Evolutionary conservation across 1,284 basidiomycete genomes (phyloP).

Genomic region (Ceratobasidium theobromae): DNA sequence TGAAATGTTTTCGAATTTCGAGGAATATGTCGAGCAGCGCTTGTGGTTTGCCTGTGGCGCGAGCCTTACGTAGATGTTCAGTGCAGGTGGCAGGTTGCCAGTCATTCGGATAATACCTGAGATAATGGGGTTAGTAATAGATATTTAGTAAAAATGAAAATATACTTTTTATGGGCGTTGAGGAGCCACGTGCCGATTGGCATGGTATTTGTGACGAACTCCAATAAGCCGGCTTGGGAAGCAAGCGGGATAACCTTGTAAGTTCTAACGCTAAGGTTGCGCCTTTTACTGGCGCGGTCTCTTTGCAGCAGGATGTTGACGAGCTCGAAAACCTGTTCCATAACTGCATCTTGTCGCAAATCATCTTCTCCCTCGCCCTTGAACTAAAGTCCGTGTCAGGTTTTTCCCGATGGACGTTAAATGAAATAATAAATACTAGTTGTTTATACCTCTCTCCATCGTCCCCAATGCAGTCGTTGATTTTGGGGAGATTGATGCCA

Average conservation of each 20-base stretch:
- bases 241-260: slow-evolving; percentile 91
- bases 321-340: slow-evolving; percentile 96
- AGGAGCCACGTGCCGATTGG: slow-evolving; percentile 67
- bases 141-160: slow-evolving; percentile 2
- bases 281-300: slow-evolving; percentile 74
- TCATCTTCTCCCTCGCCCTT: slow-evolving; percentile 91
- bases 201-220: slow-evolving; percentile 85
- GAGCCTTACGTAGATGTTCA: slow-evolving; percentile 27
- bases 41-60: slow-evolving; percentile 28
- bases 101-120: slow-evolving; percentile 49
- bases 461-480: slow-evolving; percentile 68
- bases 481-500: slow-evolving; percentile 84
- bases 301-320: slow-evolving; percentile 76
- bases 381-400: slow-evolving; percentile 58
- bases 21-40: slow-evolving; percentile 48
- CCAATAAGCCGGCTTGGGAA: slow-evolving; percentile 79
- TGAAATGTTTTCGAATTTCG: slow-evolving; percentile 58
- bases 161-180: slow-evolving; percentile 61
- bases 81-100: slow-evolving; percentile 25
- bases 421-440: slow-evolving; percentile 57
- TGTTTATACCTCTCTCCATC: slow-evolving; percentile 76
- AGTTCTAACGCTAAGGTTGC: slow-evolving; percentile 74
- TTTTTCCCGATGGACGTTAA: neutral
- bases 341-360: slow-evolving; percentile 94
- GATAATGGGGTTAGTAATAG: neutral